Percentiles rank a stretch among this genome's conserved stretches.
Conservation (phyloP, 2,329 filamentous ascomycete species). For the Xylariaceae sp. region DNA sequence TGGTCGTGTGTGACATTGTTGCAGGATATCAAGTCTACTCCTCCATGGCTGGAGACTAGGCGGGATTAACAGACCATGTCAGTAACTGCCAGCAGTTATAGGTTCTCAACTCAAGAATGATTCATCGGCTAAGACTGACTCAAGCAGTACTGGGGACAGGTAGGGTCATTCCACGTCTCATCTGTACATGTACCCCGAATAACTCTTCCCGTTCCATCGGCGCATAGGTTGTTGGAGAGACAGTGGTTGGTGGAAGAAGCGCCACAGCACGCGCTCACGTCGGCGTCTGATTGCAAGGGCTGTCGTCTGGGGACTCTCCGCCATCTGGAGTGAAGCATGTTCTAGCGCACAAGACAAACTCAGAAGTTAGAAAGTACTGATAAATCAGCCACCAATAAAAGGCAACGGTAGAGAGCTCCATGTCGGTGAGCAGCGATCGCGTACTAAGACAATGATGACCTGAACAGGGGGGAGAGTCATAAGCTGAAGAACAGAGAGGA, state of each 20-base stretch:
- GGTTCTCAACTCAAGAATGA: background rate
- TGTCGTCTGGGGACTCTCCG: background rate
- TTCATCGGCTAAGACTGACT: background rate
- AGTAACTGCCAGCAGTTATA: background rate
- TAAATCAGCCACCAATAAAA: background rate
- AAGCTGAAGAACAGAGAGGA: too few species aligned
- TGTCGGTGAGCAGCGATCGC: background rate
- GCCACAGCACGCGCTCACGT: background rate
- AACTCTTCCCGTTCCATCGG: background rate
- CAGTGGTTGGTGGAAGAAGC: background rate
- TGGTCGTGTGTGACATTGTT: constrained; percentile 2
- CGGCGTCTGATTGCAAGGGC: constrained; percentile 3
- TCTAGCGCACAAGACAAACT: background rate
- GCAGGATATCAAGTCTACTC: constrained; percentile 4
- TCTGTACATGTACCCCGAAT: constrained; percentile 5
- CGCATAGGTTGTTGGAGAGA: background rate
- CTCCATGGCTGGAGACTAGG: background rate
- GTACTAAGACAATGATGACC: background rate
- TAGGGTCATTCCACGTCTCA: background rate
- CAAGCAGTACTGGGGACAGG: constrained; percentile 4
- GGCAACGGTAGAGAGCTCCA: background rate
- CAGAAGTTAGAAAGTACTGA: background rate
- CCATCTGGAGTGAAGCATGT: constrained; percentile 1
- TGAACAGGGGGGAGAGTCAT: background rate
- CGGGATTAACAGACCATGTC: background rate